These are phyloP conservation scores for Babesia sp. DNA, from an alignment of 169 alveolate species.

Conservation along the genomic window DNA sequence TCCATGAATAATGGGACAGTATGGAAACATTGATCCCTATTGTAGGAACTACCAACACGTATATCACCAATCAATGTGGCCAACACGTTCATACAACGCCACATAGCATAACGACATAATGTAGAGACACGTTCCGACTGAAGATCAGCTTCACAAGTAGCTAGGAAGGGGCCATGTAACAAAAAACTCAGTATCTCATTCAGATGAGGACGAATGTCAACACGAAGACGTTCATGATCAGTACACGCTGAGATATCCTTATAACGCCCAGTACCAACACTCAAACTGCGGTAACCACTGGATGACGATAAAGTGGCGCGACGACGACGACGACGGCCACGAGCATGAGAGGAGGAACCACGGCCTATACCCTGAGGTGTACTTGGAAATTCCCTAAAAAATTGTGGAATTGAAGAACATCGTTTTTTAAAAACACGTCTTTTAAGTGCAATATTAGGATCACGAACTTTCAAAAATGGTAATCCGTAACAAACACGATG, in stretches of 20 bases:
- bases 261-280: neutral
- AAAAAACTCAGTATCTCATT: constrained; percentile 32
- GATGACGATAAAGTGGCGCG: no score
- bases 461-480: neutral
- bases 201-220: constrained; percentile 19
- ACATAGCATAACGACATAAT: constrained; percentile 37
- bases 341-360: neutral
- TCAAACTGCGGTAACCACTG: neutral
- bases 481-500: neutral
- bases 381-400: neutral
- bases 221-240: neutral
- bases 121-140: constrained; percentile 18
- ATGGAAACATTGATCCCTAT: neutral
- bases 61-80: constrained; percentile 17
- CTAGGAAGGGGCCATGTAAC: constrained; percentile 41
- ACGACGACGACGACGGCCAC: neutral
- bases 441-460: neutral
- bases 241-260: neutral
- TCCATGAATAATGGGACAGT: constrained; percentile 33
- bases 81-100: constrained; percentile 40
- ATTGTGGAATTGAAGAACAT: neutral
- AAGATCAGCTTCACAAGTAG: constrained; percentile 30
- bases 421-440: neutral
- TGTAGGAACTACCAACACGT: neutral
- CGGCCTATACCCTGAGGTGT: neutral